These are phyloP conservation scores for Ophiosphaerella narmari DNA, from an alignment of 2,329 filamentous ascomycete species.

Conservation along the genomic window DNA sequence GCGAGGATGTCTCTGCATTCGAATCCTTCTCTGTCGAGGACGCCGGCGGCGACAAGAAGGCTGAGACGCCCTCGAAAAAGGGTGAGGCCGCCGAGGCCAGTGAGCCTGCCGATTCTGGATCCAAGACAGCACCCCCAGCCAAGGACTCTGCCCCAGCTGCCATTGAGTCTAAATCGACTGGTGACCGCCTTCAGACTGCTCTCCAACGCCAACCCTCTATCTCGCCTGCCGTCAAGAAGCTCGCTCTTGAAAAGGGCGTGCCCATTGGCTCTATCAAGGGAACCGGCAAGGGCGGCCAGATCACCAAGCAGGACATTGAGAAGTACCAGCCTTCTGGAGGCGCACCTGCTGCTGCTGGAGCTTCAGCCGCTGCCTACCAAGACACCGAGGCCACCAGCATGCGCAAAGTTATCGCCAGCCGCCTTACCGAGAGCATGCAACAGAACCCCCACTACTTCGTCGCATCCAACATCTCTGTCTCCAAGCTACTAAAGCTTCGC, in stretches of 20 bases:
- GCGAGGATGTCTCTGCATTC: slow-evolving; percentile 83
- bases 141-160: slow-evolving; percentile 60
- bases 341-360: slow-evolving; percentile 53
- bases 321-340: slow-evolving; percentile 69
- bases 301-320: slow-evolving; percentile 92
- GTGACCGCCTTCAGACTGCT: slow-evolving; percentile 78
- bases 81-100: slow-evolving; percentile 61
- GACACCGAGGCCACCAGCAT: slow-evolving; percentile 86
- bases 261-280: slow-evolving; percentile 81
- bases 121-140: slow-evolving; percentile 62
- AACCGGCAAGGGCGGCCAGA: slow-evolving; percentile 79
- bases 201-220: slow-evolving; percentile 82
- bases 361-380: slow-evolving; percentile 71
- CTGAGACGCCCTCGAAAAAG: slow-evolving; percentile 68
- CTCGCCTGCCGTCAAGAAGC: slow-evolving; percentile 73
- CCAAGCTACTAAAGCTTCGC: slow-evolving; percentile 94
- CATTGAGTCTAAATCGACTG: slow-evolving; percentile 73
- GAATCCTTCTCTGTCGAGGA: slow-evolving; percentile 86
- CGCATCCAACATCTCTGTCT: slow-evolving; percentile 85
- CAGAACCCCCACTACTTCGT: slow-evolving; percentile 99
- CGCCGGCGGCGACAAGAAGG: slow-evolving; percentile 80
- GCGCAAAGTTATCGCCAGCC: slow-evolving; percentile 96
- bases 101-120: slow-evolving; percentile 62
- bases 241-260: slow-evolving; percentile 84
- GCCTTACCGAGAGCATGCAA: slow-evolving; percentile 84